Evolutionary conservation across 1,284 basidiomycete genomes (phyloP), one percentile per base, ranked within the genome.

Genomic region (Melampsora larici-populina): DNA sequence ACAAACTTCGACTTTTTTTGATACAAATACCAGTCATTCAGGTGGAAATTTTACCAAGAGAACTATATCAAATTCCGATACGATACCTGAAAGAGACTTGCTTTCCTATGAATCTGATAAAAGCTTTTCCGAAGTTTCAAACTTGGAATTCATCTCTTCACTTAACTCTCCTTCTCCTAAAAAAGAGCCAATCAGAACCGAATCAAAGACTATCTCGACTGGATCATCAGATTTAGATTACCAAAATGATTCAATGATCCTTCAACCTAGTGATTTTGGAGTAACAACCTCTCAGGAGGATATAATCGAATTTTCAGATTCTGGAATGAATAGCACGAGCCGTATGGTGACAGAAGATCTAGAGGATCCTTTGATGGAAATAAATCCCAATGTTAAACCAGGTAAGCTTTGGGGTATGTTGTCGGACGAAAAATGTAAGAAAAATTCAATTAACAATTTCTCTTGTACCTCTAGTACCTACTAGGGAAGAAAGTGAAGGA

Each of bases 261-360:
- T 58, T 24, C 55, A 58, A 8, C 11, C 55, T 7, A 29, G 55
- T 29, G 21, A n/a, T 29, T 5, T 58, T 8, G n/a, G 55, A n/a
- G 21, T 29, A 24, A 24, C 55, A 24, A 11, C 55, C 26, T 58
- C 55, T 58, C 40, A 43, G 8, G 55, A 58, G 55, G 55, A 58
- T n/a, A 58, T 58, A n/a, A 58, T 58, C 21, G 55, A 58, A 24
- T 58, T 58, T 58, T 58, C 55, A 15, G 55, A 58, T 58, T 29
- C 55, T 29, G 55, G 26, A n/a, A 17, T 58, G n/a, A 29, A 58
- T 13, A 13, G 11, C 40, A 43, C 40, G 40, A 43, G 40, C 11
- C 40, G 1, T 13, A 9, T 43, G 40, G 11, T 43, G 40, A 13
- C 5, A 13, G 40, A 43, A 43, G 40, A 43, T 43, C 40, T 13